Percentiles rank a stretch among this genome's conserved stretches.
These are phyloP conservation scores for Lachnellula cervina DNA, from an alignment of 2,329 filamentous ascomycete genomes.

Conservation along the genomic window DNA sequence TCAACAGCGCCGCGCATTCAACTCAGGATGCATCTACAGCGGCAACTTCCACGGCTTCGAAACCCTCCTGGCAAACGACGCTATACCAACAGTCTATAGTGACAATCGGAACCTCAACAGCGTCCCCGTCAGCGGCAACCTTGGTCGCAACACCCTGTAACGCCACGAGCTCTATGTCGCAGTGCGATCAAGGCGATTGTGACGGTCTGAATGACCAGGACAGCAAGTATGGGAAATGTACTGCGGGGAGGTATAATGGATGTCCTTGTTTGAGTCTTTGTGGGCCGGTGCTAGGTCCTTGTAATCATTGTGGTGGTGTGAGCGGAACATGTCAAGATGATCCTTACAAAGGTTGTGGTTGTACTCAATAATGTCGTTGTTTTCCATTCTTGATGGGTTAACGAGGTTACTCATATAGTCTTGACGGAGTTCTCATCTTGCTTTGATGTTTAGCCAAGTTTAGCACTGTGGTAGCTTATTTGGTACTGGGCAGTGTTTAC, in stretches of 20 bases:
- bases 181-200: neutral
- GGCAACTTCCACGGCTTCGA: no score
- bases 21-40: no score
- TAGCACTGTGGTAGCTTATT: no score
- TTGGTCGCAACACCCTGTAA: neutral
- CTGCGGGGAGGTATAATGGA: neutral
- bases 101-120: neutral
- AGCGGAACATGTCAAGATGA: conserved; percentile 1
- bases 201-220: conserved; percentile 3
- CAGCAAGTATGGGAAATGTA: neutral
- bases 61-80: no score
- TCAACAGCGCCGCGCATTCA: no score
- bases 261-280: conserved; percentile 6
- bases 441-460: no score
- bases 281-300: conserved; percentile 1
- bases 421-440: no score
- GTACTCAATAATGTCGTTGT: neutral
- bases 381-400: no score
- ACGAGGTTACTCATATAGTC: neutral
- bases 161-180: neutral
- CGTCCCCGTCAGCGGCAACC: neutral
- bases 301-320: conserved; percentile 1
- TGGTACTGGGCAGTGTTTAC: no score
- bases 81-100: neutral
- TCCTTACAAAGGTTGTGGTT: conserved; percentile 2